Conservation (phyloP, 495 filamentous ascomycete genomes). For the Pyronema omphalodes region DNA sequence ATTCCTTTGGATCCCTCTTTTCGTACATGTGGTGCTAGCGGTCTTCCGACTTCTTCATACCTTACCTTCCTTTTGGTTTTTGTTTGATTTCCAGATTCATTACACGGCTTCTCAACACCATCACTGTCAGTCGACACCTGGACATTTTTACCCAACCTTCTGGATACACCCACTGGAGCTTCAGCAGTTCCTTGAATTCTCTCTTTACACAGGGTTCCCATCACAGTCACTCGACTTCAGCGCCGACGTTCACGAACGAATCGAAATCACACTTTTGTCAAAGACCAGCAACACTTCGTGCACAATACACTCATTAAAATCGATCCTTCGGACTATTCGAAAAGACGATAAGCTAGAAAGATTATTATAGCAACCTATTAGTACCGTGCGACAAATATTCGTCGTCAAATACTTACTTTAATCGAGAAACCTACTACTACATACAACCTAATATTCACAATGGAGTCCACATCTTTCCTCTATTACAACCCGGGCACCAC, state of each 20-base stretch:
- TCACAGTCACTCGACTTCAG: not conserved
- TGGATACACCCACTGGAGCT: constrained; percentile 23
- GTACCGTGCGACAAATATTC: not conserved
- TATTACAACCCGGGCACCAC: constrained; percentile 73
- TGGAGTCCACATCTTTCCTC: constrained; percentile 70
- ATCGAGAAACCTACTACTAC: constrained; percentile 14
- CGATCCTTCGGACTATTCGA: constrained; percentile 8
- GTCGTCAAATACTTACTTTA: constrained; percentile 7
- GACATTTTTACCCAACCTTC: not conserved
- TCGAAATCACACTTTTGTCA: not conserved
- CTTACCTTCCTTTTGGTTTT: constrained; percentile 23
- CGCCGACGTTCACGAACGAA: not conserved
- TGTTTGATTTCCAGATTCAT: constrained; percentile 21
- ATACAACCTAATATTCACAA: constrained; percentile 25
- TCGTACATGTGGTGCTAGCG: constrained; percentile 22
- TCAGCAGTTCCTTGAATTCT: constrained; percentile 24
- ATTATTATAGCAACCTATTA: constrained; percentile 10
- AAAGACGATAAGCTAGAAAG: constrained; percentile 1
- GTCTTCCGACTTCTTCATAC: constrained; percentile 10
- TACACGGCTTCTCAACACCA: not conserved
- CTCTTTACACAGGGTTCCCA: constrained; percentile 16
- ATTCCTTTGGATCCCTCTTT: constrained; percentile 25
- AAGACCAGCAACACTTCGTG: not conserved
- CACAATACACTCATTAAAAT: constrained; percentile 20
- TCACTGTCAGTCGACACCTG: constrained; percentile 1